Percentiles rank a stretch among this genome's conserved stretches.
Evolutionary conservation across 768 basidiomycete species (phyloP).

Genomic region (Leccinum imitatum): DNA sequence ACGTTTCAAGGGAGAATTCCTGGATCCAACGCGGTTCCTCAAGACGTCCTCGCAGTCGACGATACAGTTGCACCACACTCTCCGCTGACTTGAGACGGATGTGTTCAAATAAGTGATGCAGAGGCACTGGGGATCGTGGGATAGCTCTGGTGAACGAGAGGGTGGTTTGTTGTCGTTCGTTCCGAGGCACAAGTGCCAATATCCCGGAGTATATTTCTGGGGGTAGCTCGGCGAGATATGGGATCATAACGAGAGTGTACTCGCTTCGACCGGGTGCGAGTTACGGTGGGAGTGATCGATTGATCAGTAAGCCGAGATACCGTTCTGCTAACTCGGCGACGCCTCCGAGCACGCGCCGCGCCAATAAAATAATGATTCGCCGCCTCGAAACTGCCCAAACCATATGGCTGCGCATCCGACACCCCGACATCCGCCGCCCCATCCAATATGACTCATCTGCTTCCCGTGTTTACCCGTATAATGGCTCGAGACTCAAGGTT

Average conservation of each 20-base stretch:
- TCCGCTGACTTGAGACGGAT: constrained; percentile 50
- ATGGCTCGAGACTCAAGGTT: no score
- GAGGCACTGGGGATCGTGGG: constrained; percentile 58
- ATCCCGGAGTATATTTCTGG: constrained; percentile 68
- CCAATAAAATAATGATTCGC: no score
- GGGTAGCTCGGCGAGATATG: constrained; percentile 45
- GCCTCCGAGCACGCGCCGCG: no score
- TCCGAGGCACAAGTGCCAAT: constrained; percentile 47
- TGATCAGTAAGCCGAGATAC: no score
- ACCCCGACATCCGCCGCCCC: no score
- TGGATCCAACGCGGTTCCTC: constrained; percentile 43
- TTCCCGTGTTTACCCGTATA: no score
- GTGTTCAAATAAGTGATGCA: constrained; percentile 55
- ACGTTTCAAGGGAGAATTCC: constrained; percentile 54
- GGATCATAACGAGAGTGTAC: constrained; percentile 13
- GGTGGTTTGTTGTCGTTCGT: constrained; percentile 50
- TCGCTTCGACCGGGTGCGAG: no score
- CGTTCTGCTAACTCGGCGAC: no score
- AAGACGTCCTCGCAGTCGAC: constrained; percentile 44
- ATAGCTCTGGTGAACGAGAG: constrained; percentile 62
- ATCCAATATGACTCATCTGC: no score
- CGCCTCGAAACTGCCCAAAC: no score
- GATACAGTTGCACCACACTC: constrained; percentile 58
- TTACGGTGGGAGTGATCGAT: no score
- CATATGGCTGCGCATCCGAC: no score